phyloP scores from a whole-genome alignment of 2,329 filamentous ascomycete genomes.

The Hortaea sp. region DNA sequence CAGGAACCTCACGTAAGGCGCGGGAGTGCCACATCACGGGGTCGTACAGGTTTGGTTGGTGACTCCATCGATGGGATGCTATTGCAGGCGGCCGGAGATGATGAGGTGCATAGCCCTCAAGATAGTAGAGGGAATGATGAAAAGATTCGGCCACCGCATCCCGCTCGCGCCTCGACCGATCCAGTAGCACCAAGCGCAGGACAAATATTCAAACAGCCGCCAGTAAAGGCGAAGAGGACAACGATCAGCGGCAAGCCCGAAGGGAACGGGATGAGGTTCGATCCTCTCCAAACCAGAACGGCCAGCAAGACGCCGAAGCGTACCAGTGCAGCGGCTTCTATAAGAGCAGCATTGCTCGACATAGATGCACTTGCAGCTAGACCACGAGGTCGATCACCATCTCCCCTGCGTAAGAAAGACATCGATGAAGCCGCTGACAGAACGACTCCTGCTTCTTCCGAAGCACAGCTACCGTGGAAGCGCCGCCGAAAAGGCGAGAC shows the following conservation, averaged over 20 bases:
- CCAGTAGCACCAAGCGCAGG: not conserved
- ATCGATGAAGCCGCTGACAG: not conserved
- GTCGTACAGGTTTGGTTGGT: not conserved
- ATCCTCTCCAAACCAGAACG: not conserved
- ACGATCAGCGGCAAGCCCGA: not conserved
- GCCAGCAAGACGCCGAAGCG: conserved; percentile 4
- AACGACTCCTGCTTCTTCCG: not conserved
- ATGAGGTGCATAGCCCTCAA: not conserved
- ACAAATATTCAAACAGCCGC: not conserved
- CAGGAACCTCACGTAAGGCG: conserved; percentile 8
- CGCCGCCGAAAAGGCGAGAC: conserved; percentile 17
- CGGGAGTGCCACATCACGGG: not conserved
- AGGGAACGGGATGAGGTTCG: not conserved
- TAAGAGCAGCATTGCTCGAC: conserved; percentile 4
- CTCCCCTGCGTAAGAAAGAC: not conserved
- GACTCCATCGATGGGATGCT: not conserved
- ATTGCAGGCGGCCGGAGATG: not conserved
- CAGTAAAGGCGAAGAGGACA: not conserved
- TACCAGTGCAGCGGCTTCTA: conserved; percentile 1
- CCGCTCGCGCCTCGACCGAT: not conserved
- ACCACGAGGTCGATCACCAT: not conserved
- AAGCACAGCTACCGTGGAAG: conserved; percentile 1
- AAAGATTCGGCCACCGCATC: not conserved
- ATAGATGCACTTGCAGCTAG: not conserved
- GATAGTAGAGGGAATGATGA: not conserved